Base-by-base conservation (phyloP, 1,284 basidiomycete genomes). In the Apiotrichum porosum region DNA sequence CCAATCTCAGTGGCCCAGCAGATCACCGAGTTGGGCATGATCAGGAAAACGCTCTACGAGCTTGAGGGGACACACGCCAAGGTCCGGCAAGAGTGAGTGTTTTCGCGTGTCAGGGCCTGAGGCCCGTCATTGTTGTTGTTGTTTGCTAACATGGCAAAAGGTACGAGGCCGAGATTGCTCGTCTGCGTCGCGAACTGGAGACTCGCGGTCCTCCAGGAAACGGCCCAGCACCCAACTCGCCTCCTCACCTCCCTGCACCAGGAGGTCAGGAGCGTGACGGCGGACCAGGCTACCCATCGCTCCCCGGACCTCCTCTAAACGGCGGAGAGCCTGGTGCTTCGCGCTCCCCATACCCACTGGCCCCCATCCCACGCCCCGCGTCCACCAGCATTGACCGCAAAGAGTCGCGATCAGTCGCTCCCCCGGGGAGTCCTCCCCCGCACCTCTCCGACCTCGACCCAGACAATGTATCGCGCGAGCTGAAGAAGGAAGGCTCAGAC, bases 401-500 rank as follows among this genome's bases (percentile, higher is more conserved):
- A 42, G 57, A 66, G 51, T 26, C 61, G 46, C 52, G 43, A 35
- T 38, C 45, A 21, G 35, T 39, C 9, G 37, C 36, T 10, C 33
- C 42, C 4, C 44, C 47, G 14, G 33, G 41, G 33, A 49, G 61
- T 55, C 40, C 47, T 48, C 34, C 69, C n/a, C 68, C 68, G 5
- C 61, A 76, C 23, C 54, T 75, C 1, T 71, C 71, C 42, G 73
- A 77, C 47, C 69, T 78, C 21, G 77, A 79, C 49, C 75, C 76
- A 9, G 77, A 77, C 3, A 74, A 73, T 35, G 75, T 80, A 17
- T 75, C 77, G 18, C 69, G 75, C 39, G 78, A 79, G 39, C 63
- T 79, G 45, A 80, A 80, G 61, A 88, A 87, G 72, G 87, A 92
- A 68, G 93, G 91, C 0, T 76, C 78, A 31, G 95, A 97, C 72